Evolutionary conservation across 2,329 filamentous ascomycete species (phyloP).

Genomic region (Nemania abortiva): DNA sequence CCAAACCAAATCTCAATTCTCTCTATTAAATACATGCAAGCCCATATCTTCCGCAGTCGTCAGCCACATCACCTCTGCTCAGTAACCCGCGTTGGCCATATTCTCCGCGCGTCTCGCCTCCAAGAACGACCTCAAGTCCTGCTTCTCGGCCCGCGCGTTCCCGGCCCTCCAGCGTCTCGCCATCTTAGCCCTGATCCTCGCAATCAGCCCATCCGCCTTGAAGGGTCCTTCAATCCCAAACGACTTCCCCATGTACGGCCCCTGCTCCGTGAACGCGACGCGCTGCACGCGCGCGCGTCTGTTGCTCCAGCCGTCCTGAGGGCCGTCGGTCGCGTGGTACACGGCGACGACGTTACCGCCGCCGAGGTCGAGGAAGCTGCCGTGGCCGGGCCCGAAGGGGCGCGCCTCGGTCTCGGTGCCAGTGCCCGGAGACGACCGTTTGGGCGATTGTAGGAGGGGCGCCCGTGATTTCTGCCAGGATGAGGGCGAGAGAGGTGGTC

Average conservation of each 20-base stretch:
- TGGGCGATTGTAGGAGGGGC: slow-evolving; percentile 45
- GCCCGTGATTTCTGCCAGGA: slow-evolving; percentile 48
- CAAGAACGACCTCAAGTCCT: slow-evolving; percentile 41
- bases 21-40: neutral
- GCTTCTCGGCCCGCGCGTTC: slow-evolving; percentile 20
- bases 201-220: slow-evolving; percentile 30
- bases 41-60: neutral
- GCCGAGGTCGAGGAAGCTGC: slow-evolving; percentile 46
- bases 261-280: slow-evolving; percentile 48
- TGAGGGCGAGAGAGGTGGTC: slow-evolving; percentile 47
- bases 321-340: slow-evolving; percentile 50
- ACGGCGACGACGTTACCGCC: slow-evolving; percentile 47
- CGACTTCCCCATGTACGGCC: slow-evolving; percentile 48
- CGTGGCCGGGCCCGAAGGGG: slow-evolving; percentile 50
- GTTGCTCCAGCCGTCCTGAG: slow-evolving; percentile 50
- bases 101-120: slow-evolving; percentile 27
- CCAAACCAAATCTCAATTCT: neutral
- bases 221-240: slow-evolving; percentile 32
- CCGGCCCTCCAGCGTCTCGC: neutral
- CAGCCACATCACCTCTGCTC: slow-evolving; percentile 15
- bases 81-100: neutral
- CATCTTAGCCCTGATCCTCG: slow-evolving; percentile 35
- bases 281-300: slow-evolving; percentile 48
- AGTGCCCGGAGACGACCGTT: neutral
- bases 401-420: neutral